A percentile compares a stretch with the other conserved stretches of the same genome.
These are phyloP conservation scores for Teratosphaeria pseudoeucalypti DNA, from an alignment of 2,329 filamentous ascomycete genomes.

Conservation along the genomic window DNA sequence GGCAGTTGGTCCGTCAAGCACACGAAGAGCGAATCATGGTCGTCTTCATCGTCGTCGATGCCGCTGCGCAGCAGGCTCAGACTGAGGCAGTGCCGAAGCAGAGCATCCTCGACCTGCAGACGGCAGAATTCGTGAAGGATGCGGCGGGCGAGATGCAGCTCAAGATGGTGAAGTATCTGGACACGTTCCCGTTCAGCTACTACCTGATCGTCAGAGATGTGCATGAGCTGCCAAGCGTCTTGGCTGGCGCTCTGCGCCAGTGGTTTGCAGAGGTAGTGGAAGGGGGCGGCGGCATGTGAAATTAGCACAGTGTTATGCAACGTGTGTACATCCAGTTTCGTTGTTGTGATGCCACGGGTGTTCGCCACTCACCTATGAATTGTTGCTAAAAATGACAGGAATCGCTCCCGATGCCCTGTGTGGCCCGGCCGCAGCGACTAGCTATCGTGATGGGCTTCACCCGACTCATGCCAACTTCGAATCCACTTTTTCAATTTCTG, in stretches of 20 bases:
- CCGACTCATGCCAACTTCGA: neutral
- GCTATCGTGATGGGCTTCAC: neutral
- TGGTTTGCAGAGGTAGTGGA: conserved; percentile 76
- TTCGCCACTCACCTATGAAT: neutral
- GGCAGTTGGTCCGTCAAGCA: conserved; percentile 72
- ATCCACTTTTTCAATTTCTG: conserved; percentile 1
- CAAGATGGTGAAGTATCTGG: conserved; percentile 81
- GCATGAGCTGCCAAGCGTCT: conserved; percentile 75
- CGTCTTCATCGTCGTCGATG: conserved; percentile 93
- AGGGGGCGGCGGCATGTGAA: neutral
- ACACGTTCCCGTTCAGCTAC: conserved; percentile 93
- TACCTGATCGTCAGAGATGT: conserved; percentile 92
- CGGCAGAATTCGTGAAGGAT: conserved; percentile 70
- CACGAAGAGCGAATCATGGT: conserved; percentile 94
- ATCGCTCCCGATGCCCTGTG: no score
- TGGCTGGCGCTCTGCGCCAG: conserved; percentile 80
- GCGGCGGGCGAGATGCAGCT: conserved; percentile 54
- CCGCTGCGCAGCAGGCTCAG: conserved; percentile 22
- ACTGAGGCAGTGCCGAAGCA: conserved; percentile 30
- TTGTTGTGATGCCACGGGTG: neutral
- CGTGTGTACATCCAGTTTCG: neutral
- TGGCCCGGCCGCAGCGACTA: neutral
- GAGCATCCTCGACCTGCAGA: conserved; percentile 78
- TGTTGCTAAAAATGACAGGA: neutral
- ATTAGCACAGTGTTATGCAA: neutral